These are phyloP conservation scores for Fusarium fracticaudum DNA, from an alignment of 2,329 filamentous ascomycete genomes.

Conservation along the genomic window DNA sequence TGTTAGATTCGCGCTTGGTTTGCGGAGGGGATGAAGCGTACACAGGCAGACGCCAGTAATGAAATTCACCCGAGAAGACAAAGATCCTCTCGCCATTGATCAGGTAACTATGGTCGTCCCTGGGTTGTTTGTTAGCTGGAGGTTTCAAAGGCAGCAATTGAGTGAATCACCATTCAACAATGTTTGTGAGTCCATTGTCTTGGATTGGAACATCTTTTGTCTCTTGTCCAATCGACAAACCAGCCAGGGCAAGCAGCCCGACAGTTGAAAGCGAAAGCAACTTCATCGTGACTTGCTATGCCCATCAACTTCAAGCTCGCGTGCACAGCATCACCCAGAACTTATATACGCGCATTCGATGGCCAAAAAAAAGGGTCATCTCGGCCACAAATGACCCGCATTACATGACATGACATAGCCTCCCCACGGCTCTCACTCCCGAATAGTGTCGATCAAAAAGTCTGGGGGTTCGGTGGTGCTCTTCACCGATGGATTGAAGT, in stretches of 20 bases:
- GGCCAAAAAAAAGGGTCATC: background rate
- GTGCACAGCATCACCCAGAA: background rate
- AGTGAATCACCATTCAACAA: constrained; percentile 24
- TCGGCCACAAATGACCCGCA: constrained; percentile 16
- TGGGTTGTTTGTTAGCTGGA: background rate
- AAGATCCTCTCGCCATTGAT: constrained; percentile 54
- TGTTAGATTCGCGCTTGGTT: background rate
- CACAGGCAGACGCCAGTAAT: constrained; percentile 56
- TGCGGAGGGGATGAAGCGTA: constrained; percentile 26
- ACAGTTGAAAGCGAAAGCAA: constrained; percentile 20
- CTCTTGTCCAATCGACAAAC: constrained; percentile 22
- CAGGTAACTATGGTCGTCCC: constrained; percentile 54
- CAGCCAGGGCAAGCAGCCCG: constrained; percentile 21
- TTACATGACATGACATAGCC: constrained; percentile 13
- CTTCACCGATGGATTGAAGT: background rate
- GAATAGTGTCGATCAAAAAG: constrained; percentile 17
- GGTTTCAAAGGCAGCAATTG: rapidly evolving
- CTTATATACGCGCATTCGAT: constrained; percentile 1
- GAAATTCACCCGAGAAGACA: constrained; percentile 56
- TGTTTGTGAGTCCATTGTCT: constrained; percentile 23
- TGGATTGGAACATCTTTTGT: constrained; percentile 10
- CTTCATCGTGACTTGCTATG: constrained; percentile 15
- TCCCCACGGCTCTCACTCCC: background rate
- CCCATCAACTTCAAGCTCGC: background rate
- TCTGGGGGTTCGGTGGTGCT: constrained; percentile 18